A percentile compares a stretch with the other conserved stretches of the same genome.
These are phyloP conservation scores for Pyrenochaeta sp. DNA, from an alignment of 2,329 filamentous ascomycete species.

Conservation along the genomic window DNA sequence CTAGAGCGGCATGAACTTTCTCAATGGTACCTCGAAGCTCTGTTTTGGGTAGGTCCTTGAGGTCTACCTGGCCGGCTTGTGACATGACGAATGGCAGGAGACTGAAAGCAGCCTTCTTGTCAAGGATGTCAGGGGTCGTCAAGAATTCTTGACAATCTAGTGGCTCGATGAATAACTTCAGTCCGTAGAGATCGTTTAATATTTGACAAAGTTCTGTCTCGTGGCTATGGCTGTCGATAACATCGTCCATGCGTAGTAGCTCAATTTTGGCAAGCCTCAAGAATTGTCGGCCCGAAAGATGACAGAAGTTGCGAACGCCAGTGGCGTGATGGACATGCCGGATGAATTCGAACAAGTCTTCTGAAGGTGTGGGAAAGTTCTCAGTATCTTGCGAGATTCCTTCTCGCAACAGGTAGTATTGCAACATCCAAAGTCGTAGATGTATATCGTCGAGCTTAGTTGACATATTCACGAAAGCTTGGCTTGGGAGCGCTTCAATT, in stretches of 20 bases:
- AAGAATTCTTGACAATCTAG: constrained; percentile 68
- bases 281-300: constrained; percentile 84
- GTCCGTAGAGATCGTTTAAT: constrained; percentile 52
- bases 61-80: constrained; percentile 82
- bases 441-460: constrained; percentile 86
- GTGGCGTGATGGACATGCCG: constrained; percentile 84
- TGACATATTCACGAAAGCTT: constrained; percentile 59
- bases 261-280: constrained; percentile 89
- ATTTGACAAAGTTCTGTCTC: constrained; percentile 84
- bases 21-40: constrained; percentile 91
- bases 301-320: constrained; percentile 86
- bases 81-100: constrained; percentile 84
- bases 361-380: constrained; percentile 71
- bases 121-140: constrained; percentile 77
- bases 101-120: constrained; percentile 80
- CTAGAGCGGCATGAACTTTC: constrained; percentile 88
- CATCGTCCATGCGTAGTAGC: constrained; percentile 75
- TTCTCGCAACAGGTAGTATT: constrained; percentile 82
- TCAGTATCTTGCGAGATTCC: constrained; percentile 73
- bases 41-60: constrained; percentile 91
- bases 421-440: constrained; percentile 84
- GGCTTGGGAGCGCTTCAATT: constrained; percentile 59
- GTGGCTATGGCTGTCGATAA: constrained; percentile 71
- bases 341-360: constrained; percentile 80
- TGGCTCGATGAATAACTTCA: constrained; percentile 48